A percentile compares a stretch with the other conserved stretches of the same genome.
Conservation (phyloP, 495 filamentous ascomycete genomes). For the Trichoderma gamsii region DNA sequence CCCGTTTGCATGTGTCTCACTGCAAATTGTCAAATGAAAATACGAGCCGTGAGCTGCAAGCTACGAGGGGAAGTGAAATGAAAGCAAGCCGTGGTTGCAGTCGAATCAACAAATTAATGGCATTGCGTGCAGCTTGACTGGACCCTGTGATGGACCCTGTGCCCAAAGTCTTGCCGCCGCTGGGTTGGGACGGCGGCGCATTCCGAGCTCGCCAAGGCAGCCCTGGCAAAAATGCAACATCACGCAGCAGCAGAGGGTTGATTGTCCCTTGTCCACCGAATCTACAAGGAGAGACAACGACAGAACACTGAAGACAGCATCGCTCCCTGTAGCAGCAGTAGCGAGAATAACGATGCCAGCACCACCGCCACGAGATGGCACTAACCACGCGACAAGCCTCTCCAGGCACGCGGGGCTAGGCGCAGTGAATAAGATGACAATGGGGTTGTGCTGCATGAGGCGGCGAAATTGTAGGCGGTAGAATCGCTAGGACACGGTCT, state of each 20-base stretch:
- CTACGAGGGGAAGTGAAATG: background rate
- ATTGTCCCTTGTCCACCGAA: no score
- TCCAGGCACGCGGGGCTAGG: background rate
- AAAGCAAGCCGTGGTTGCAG: background rate
- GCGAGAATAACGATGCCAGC: no score
- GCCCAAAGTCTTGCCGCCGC: background rate
- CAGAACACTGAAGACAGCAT: no score
- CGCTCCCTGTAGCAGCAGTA: no score
- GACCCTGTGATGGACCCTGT: constrained; percentile 5
- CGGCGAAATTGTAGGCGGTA: background rate
- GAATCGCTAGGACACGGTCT: constrained; percentile 1
- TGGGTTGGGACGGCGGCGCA: background rate
- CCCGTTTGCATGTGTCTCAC: no score
- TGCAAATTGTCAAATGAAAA: no score
- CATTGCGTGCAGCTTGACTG: background rate
- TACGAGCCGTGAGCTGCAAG: background rate
- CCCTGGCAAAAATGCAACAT: background rate
- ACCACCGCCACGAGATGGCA: background rate
- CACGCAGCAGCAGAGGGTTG: background rate
- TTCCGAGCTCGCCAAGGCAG: background rate
- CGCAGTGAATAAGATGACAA: constrained; percentile 9
- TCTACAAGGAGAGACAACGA: no score
- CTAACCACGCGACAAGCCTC: background rate
- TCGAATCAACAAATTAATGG: background rate
- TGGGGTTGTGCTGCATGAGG: constrained; percentile 11